phyloP scores from a whole-genome alignment of 2,329 filamentous ascomycete species.

The Colletotrichum magnum region DNA sequence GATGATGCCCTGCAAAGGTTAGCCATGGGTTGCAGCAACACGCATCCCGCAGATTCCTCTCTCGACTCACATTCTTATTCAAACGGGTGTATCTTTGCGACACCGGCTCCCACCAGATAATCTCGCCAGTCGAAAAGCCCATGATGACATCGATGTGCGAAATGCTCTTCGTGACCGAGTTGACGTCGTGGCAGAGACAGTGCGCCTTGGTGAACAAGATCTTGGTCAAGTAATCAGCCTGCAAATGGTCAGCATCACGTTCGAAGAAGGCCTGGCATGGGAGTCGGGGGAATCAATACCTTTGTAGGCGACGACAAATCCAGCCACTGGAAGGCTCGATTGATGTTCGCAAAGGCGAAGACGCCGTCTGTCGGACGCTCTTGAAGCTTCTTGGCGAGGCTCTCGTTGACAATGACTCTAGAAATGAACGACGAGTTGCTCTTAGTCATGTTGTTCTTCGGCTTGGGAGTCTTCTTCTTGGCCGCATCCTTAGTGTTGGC shows the following conservation, averaged over 20 bases:
- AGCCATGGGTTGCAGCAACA: constrained; percentile 28
- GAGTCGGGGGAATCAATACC: constrained; percentile 10
- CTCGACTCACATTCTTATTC: constrained; percentile 85
- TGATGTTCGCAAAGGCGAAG: constrained; percentile 95
- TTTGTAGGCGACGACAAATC: constrained; percentile 73
- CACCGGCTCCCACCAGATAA: constrained; percentile 98
- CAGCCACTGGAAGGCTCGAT: constrained; percentile 95
- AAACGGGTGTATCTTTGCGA: constrained; percentile 95
- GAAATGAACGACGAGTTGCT: constrained; percentile 99
- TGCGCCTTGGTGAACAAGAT: constrained; percentile 98
- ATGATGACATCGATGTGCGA: constrained; percentile 92
- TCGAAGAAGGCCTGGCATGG: background rate
- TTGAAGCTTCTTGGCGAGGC: constrained; percentile 80
- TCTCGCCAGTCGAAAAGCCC: constrained; percentile 96
- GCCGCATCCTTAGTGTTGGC: constrained; percentile 78
- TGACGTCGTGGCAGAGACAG: constrained; percentile 94
- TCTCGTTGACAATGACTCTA: constrained; percentile 92
- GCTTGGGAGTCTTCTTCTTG: constrained; percentile 82
- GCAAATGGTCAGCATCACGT: constrained; percentile 47
- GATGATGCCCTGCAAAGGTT: constrained; percentile 78
- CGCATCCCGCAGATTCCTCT: background rate
- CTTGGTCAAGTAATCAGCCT: constrained; percentile 93
- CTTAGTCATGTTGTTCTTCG: constrained; percentile 98
- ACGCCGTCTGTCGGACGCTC: constrained; percentile 85
- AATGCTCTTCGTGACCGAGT: constrained; percentile 82